Base-by-base conservation (phyloP, 2,329 filamentous ascomycete genomes). In the Didymellaceae sp. region DNA sequence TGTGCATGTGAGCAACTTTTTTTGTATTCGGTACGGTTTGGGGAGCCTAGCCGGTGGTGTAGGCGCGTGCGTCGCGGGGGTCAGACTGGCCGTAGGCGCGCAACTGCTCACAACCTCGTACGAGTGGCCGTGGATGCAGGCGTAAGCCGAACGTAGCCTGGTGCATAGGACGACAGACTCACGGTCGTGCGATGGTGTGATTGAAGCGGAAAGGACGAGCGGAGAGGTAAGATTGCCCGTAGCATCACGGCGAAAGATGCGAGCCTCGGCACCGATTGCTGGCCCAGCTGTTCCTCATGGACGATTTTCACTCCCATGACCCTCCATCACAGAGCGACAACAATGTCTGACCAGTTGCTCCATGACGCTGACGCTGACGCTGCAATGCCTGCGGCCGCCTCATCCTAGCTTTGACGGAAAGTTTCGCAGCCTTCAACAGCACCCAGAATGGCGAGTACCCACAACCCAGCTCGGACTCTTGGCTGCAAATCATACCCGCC, bases 131-230 rank as follows among this genome's bases (percentile, higher is more conserved):
- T 16, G 20, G 26, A 25, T 38, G 22, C n/a, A 33, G 49, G 31
- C 37, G 46, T 66, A 65, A 68, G 67, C 67, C 66, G 66, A 66
- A 61, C 62, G 54, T 68, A 68, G 59, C 66, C 66, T 59, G 47
- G 42, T 31, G 45, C 46, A 45, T 24, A 54, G 46, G 31, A 22
- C 26, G 24, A 41, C 25, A 28, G 37, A 38, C 53, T 38, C 33
- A 50, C 14, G 41, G 47, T 58, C 37, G 55, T 42, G 37, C 42
- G 41, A 63, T 64, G 62, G 56, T 52, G 61, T 63, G 58, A 62
- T 56, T 24, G 26, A 51, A 42, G 26, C 45, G 38, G 42, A 39
- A 44, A 38, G 46, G 46, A 50, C 43, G 54, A 51, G 42, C 39
- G 54, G 52, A 40, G 30, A 51, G 47, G 49, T 54, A 52, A 47